Conservation (phyloP, 306 rosid genomes). For the Ormosia semicastrata region DNA sequence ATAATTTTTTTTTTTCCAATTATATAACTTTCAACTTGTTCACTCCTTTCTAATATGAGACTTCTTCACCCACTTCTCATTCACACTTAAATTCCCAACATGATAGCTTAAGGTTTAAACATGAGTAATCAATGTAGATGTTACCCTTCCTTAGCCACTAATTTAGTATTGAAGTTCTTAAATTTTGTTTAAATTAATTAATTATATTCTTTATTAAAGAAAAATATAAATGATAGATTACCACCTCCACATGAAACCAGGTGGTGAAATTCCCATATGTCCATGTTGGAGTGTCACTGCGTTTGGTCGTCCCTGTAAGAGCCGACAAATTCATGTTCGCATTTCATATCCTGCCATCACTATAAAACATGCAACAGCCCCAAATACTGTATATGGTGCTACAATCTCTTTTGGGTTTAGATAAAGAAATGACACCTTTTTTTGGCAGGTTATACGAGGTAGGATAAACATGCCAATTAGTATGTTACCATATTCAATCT, state of each 20-base stretch:
- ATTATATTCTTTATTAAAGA: not conserved
- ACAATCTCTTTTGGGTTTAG: not conserved
- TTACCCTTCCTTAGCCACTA: not conserved
- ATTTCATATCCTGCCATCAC: not conserved
- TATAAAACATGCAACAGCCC: conserved; percentile 1
- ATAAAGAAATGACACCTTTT: not conserved
- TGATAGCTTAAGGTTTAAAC: not conserved
- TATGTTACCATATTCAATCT: not conserved
- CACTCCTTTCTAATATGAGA: no score
- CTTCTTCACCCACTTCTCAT: no score
- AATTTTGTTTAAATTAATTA: not conserved
- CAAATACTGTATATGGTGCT: not conserved
- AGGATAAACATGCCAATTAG: not conserved
- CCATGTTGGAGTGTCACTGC: not conserved
- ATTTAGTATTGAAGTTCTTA: not conserved
- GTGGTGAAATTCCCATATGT: not conserved
- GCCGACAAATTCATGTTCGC: not conserved
- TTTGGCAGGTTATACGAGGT: not conserved
- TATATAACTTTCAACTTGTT: no score
- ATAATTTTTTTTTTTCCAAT: no score
- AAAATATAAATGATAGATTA: not conserved
- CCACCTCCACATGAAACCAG: not conserved
- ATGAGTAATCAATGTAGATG: not conserved
- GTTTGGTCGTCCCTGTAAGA: not conserved
- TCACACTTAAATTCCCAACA: no score